Evolutionary conservation across 495 filamentous ascomycete species (phyloP).

Genomic region (Cladorrhinum samala): DNA sequence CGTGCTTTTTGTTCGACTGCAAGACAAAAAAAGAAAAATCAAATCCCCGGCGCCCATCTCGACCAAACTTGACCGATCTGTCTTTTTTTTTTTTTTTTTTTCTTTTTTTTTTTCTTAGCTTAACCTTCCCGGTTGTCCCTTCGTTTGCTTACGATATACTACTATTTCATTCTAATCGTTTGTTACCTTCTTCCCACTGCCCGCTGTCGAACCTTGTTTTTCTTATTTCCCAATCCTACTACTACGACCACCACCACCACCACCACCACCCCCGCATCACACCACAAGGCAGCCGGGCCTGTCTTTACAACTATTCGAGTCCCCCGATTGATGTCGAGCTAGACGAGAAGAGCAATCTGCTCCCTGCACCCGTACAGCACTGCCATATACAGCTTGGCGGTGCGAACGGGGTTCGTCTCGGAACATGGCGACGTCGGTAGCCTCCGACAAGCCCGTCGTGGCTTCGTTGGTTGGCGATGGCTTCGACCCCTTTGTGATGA

Average conservation of each 20-base stretch:
- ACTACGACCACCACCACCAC: not conserved
- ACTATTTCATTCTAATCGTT: constrained; percentile 9
- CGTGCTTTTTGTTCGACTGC: constrained; percentile 10
- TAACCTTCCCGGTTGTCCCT: constrained; percentile 4
- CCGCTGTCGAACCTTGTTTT: constrained; percentile 18
- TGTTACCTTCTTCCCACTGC: constrained; percentile 4
- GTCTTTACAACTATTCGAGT: constrained; percentile 7
- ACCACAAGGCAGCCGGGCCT: constrained; percentile 12
- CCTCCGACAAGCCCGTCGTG: constrained; percentile 24
- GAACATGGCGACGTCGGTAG: constrained; percentile 29
- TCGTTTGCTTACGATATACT: constrained; percentile 2
- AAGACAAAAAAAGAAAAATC: not conserved
- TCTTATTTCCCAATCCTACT: not conserved
- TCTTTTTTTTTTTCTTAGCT: too few relatives aligned
- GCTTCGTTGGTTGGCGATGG: constrained; percentile 29
- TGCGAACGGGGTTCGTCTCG: constrained; percentile 4
- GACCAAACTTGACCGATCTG: constrained; percentile 6
- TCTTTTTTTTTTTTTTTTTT: not conserved
- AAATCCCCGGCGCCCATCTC: constrained; percentile 2
- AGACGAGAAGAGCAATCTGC: constrained; percentile 10
- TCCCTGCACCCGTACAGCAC: constrained; percentile 7
- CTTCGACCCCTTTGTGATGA: constrained; percentile 46
- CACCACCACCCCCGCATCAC: too few relatives aligned
- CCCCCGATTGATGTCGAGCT: constrained; percentile 12
- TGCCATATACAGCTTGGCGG: constrained; percentile 5